A percentile compares a stretch with the other conserved stretches of the same genome.
Evolutionary conservation across 257 asterid species (phyloP).

Genomic region (Osmanthus fragrans): DNA sequence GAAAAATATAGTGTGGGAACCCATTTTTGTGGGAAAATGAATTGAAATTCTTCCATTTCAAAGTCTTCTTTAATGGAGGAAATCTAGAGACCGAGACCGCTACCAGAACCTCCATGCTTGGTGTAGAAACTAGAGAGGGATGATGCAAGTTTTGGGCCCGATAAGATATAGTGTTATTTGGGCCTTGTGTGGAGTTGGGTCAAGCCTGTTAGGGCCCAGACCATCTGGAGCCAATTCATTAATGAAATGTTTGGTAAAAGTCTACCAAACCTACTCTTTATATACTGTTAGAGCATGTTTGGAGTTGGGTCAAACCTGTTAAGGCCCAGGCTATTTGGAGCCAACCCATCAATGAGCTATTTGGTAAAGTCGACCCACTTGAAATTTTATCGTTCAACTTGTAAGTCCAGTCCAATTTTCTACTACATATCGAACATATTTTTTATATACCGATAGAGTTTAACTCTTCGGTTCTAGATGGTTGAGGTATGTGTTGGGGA

Average conservation of each 20-base stretch:
- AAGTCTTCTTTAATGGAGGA: constrained; percentile 3
- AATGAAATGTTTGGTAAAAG: too few species aligned
- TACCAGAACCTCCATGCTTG: constrained; percentile 30
- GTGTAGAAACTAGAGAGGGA: background rate
- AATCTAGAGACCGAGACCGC: constrained; percentile 22
- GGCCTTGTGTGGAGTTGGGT: background rate
- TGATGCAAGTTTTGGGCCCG: background rate
- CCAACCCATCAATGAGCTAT: too few species aligned
- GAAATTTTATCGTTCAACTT: too few species aligned
- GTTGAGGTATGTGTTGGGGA: too few species aligned
- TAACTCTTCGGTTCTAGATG: too few species aligned
- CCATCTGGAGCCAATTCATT: background rate
- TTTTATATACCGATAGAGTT: too few species aligned
- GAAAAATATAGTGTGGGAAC: background rate
- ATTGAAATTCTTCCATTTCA: constrained; percentile 19
- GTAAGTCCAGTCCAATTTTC: too few species aligned
- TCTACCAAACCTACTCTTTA: too few species aligned
- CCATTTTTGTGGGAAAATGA: constrained; percentile 18
- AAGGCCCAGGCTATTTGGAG: too few species aligned
- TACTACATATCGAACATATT: too few species aligned
- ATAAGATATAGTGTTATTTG: background rate
- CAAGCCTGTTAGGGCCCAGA: background rate
- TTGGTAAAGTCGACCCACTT: too few species aligned
- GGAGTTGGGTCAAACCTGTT: background rate
- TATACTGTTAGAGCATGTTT: background rate